Base-by-base conservation (phyloP, 371 early-diverging fungal species). In the Syncephalastrum sp. region DNA sequence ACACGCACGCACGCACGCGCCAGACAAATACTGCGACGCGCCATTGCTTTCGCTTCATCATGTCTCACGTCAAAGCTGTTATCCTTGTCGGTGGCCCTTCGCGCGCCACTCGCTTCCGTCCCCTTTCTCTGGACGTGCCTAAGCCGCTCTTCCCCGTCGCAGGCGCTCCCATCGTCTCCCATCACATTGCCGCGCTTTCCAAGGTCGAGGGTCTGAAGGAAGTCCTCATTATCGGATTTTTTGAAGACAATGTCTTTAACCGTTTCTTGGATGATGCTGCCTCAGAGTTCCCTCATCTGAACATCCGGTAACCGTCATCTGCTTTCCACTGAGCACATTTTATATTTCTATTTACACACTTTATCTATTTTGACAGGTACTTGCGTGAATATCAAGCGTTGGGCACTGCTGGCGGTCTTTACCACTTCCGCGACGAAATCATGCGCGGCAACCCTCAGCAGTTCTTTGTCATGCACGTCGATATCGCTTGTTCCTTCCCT, bases 91-190 rank as follows among this genome's bases (percentile, higher is more conserved):
- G 98, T 69, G 98, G 98, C 5, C 97, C 97, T 27, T 94, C 95
- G 43, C 87, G 95, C 59, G 98, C 95, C 50, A 98, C 98, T 10
- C 89, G 96, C 47, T 98, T 98, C 84, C 88, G 98, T 44, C 98
- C 98, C n/a, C 79, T 98, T 59, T 95, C 95, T 52, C 85, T 98
- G 77, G 88, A 93, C 60, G 82, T 86, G 7, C 98, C 98, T 38
- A 96, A 98, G 69, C 97, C 98, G n/a, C 81, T 98, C 52, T 98
- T 98, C 79, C 98, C 98, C 4, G 93, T 98, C 33, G 98, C 95
- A 17, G 96, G 96, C 45, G 82, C 86, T 29, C 97, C 98, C 64
- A 87, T 96, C 77, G 90, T 98, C 75, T 90, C 90, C 67, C 98
- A 98, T 77, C 98, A 97, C 74, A 85, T 97, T 56, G 82, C 86